Evolutionary conservation across 371 early-diverging fungal species (phyloP), one percentile per base, ranked within the genome.

Genomic region (Mortierella sp.): DNA sequence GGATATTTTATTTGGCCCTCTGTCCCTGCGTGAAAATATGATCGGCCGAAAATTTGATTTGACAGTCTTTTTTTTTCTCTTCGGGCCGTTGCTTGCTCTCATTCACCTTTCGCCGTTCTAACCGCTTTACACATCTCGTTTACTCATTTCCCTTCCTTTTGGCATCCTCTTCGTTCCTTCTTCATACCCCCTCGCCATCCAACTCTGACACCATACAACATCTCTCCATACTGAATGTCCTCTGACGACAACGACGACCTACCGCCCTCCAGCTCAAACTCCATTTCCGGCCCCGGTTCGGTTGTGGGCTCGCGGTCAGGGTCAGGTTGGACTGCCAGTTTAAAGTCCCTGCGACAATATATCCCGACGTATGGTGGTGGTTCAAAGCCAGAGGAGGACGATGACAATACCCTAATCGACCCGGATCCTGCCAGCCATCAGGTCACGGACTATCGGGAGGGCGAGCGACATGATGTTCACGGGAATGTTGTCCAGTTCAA

Each of bases 361-460:
- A 43, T 80, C 29, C 77, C 82, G 24, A 67, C 63, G 7, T 74
- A 64, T 34, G 29, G n/a, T n/a, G n/a, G n/a, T n/a, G n/a, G 74
- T 19, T 40, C 64, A 45, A 68, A 66, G 39, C 22, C 64, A 4
- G 74, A 66, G 40, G 63, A 77, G 34, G 74, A 73, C 47, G 68
- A 73, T 0, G 71, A 50, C 4, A 64, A 55, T 16, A 70, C 50
- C 1, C 13, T 71, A 16, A 44, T 66, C 6, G 77, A 77, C 41
- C 68, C 80, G 22, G 74, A 80, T 13, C 80, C 80, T 4, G 48
- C 48, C 10, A 73, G 64, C 50, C 82, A 82, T 26, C 82, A 82
- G 34, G 63, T 82, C 45, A 82, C 82, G 40, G 82, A 82, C 44
- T 82, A 82, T 50, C 68, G 70, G 40, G 82, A 82, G 13, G 82